A percentile compares a stretch with the other conserved stretches of the same genome.
phyloP scores from a whole-genome alignment of 176 grass and related monocot species.

The Carex kokanica region DNA sequence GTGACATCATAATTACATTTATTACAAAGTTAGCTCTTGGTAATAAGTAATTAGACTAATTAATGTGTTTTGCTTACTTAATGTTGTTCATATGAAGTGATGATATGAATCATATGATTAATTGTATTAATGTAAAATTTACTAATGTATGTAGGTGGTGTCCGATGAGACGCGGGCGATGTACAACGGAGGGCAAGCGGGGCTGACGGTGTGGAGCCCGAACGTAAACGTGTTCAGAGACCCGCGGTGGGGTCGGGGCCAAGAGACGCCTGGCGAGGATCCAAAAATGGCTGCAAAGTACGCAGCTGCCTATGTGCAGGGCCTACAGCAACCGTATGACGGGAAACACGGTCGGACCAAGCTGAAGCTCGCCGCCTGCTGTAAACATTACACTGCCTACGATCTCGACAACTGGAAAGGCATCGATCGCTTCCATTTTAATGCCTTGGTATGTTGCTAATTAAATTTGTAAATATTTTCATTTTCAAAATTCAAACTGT shows the following conservation, averaged over 20 bases:
- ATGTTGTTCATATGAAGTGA: background rate
- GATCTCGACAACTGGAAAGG: constrained; percentile 81
- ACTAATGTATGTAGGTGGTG: constrained; percentile 38
- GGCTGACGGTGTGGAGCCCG: constrained; percentile 76
- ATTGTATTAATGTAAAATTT: background rate
- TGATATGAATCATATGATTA: background rate
- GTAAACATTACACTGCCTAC: constrained; percentile 98
- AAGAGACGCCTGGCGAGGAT: constrained; percentile 90
- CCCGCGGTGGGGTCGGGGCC: constrained; percentile 78
- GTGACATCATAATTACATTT: background rate
- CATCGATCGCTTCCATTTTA: constrained; percentile 71
- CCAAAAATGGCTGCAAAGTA: constrained; percentile 49
- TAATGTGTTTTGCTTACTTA: background rate
- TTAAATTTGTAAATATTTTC: no score
- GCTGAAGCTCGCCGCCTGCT: constrained; percentile 85
- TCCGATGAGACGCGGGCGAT: constrained; percentile 74
- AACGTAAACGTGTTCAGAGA: constrained; percentile 91
- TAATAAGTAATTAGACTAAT: background rate
- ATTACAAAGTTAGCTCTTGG: background rate
- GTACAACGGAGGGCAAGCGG: constrained; percentile 71
- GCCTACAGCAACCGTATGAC: constrained; percentile 52
- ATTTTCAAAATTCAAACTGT: no score
- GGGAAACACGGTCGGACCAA: constrained; percentile 17
- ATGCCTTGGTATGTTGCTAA: constrained; percentile 44
- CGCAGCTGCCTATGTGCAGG: constrained; percentile 59